Evolutionary conservation across 768 basidiomycete genomes (phyloP).

Genomic region (Gautieria morchelliformis): DNA sequence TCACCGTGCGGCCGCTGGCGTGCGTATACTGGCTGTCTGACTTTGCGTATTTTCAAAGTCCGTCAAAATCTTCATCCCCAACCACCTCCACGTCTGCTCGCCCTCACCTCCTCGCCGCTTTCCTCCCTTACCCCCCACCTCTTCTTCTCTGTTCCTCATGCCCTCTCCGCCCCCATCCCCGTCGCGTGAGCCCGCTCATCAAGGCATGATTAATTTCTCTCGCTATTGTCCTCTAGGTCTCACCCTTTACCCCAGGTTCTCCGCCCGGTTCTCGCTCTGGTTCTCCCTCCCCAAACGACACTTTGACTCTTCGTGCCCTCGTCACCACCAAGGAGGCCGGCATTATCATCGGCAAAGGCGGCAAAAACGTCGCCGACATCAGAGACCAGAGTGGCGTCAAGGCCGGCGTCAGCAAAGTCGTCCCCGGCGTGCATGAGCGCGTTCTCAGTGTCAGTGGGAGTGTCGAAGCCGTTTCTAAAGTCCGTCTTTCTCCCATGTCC

Average conservation of each 20-base stretch:
- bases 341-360: conserved; percentile 93
- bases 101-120: conserved; percentile 19
- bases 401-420: conserved; percentile 98
- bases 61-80: conserved; percentile 15
- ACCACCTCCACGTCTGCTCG: conserved; percentile 22
- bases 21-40: no score
- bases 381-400: conserved; percentile 94
- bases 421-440: conserved; percentile 93
- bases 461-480: conserved; percentile 89
- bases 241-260: background rate
- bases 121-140: conserved; percentile 20
- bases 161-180: conserved; percentile 54
- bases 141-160: conserved; percentile 22
- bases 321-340: conserved; percentile 97
- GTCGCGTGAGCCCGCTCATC: conserved; percentile 42
- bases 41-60: background rate
- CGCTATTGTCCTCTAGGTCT: conserved; percentile 14
- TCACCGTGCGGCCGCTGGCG: background rate
- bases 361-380: conserved; percentile 96
- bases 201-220: conserved; percentile 34
- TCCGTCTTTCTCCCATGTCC: conserved; percentile 21
- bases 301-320: conserved; percentile 85
- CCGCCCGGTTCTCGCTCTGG: conserved; percentile 59
- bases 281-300: conserved; percentile 61
- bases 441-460: conserved; percentile 91